A percentile compares a stretch with the other conserved stretches of the same genome.
These are phyloP conservation scores for Neurospora sp. DNA, from an alignment of 495 filamentous ascomycete species.

Conservation along the genomic window DNA sequence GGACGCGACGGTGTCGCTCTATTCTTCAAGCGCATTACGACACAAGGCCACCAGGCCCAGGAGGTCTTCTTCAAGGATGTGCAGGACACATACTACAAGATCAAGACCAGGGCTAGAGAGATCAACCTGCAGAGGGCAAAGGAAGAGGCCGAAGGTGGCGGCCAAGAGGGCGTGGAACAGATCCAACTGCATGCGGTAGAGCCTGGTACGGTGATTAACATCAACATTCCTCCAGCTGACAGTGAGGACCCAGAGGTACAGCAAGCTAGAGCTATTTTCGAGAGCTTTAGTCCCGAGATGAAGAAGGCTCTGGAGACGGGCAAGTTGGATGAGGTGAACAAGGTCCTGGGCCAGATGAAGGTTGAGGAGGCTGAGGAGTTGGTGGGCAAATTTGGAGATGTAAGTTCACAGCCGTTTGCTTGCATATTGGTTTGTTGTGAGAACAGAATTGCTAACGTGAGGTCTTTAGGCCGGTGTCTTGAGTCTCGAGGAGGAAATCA, in stretches of 20 bases:
- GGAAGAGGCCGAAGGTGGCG: conserved; percentile 47
- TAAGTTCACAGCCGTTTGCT: conserved; percentile 20
- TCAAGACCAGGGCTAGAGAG: conserved; percentile 68
- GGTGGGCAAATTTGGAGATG: conserved; percentile 71
- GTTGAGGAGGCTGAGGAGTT: conserved; percentile 88
- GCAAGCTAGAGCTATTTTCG: conserved; percentile 64
- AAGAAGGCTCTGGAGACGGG: conserved; percentile 72
- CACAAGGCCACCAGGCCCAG: conserved; percentile 80
- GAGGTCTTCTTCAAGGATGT: conserved; percentile 91
- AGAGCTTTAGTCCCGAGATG: conserved; percentile 69
- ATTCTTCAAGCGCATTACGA: conserved; percentile 97
- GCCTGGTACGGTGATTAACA: conserved; percentile 85
- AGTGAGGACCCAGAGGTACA: conserved; percentile 57
- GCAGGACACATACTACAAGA: conserved; percentile 69
- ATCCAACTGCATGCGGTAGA: conserved; percentile 97
- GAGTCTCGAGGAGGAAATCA: conserved; percentile 82
- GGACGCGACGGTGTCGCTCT: conserved; percentile 80
- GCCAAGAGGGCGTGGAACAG: conserved; percentile 67
- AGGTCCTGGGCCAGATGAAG: conserved; percentile 83
- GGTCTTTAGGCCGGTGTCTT: conserved; percentile 63
- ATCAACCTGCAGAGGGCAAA: conserved; percentile 57
- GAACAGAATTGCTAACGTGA: conserved; percentile 3
- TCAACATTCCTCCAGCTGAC: conserved; percentile 58
- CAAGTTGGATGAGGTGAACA: conserved; percentile 89
- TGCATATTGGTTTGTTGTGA: background rate